Evolutionary conservation across 495 filamentous ascomycete species (phyloP).

Genomic region (Pyrenopolyporus hunteri): DNA sequence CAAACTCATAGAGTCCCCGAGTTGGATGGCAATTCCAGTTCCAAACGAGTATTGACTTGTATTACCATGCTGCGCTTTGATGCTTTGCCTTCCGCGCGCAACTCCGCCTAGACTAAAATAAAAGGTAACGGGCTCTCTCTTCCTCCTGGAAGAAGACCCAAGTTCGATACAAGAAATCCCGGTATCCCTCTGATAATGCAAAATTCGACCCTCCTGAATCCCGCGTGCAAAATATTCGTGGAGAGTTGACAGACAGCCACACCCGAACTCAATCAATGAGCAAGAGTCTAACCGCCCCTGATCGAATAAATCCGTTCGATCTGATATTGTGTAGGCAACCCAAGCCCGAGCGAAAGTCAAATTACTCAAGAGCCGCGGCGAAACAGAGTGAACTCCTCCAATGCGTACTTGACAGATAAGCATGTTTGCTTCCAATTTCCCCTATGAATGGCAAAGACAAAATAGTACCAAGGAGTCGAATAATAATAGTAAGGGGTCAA

Average conservation of each 20-base stretch:
- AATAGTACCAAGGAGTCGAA: constrained; percentile 1
- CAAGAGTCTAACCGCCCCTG: constrained; percentile 28
- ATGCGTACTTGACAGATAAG: constrained; percentile 31
- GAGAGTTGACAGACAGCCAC: constrained; percentile 30
- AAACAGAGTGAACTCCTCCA: constrained; percentile 38
- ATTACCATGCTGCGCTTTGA: constrained; percentile 34
- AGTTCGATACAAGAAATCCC: constrained; percentile 20
- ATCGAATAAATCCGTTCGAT: constrained; percentile 29
- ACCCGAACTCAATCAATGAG: constrained; percentile 39
- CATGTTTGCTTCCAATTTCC: constrained; percentile 29
- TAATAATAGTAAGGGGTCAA: constrained; percentile 13
- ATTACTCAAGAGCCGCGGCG: constrained; percentile 27
- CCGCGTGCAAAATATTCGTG: constrained; percentile 3
- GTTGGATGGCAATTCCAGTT: not conserved
- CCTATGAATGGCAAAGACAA: constrained; percentile 15
- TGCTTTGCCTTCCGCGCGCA: constrained; percentile 37
- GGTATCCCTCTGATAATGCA: constrained; percentile 37
- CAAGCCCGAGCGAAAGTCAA: constrained; percentile 20
- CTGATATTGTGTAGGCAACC: constrained; percentile 20
- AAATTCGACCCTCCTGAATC: constrained; percentile 28
- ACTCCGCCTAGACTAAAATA: constrained; percentile 28
- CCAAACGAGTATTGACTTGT: constrained; percentile 26
- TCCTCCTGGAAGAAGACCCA: constrained; percentile 5
- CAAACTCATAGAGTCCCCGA: not conserved
- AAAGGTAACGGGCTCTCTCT: constrained; percentile 8